Base-by-base conservation (phyloP, 495 filamentous ascomycete genomes). In the Talaromyces liani region DNA sequence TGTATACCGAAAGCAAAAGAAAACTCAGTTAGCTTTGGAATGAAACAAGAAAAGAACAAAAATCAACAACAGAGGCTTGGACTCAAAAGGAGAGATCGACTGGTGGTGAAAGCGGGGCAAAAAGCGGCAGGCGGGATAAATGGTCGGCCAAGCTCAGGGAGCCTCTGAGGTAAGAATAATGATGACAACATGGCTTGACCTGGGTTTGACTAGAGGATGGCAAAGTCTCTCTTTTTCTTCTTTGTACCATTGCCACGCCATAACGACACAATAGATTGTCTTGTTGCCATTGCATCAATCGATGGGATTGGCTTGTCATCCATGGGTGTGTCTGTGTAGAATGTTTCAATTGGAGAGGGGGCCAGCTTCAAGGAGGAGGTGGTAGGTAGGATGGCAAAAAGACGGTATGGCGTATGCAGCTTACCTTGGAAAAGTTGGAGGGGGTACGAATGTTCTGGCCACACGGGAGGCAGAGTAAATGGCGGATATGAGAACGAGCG, bases 81-180 rank as follows among this genome's bases (percentile, higher is more conserved):
- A 56, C 27, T 56, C 22, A 29, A 56, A 25, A 56, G 22, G 53
- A 56, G 53, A 29, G 53, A 56, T 56, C 53, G 27, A 29, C 22
- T 56, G 53, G 53, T 56, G 53, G 27, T 56, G 53, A 56, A 29
- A 27, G 53, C 53, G 53, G 53, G 53, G 53, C 53, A 56, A 29
- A 54, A 54, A 27, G 51, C 51, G 51, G 51, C 53, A 56, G 56
- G 62, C 33, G 60, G 57, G 56, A 25, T 36, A 56, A 20, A 60
- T 34, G 56, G 20, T 61, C 29, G 27, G 8, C 12, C 39, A 20
- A 57, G 9, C 9, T 18, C 20, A 29, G 36, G 12, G 34, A 56
- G 24, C 22, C 22, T 24, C 22, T 20, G 6, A 9, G n/a, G 14
- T 6, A n/a, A 18, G 16, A 27, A 54, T 54, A 56, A 56, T 56